A percentile compares a stretch with the other conserved stretches of the same genome.
Conservation (phyloP, 805 yeast species). For the Yamadazyma sp. region DNA sequence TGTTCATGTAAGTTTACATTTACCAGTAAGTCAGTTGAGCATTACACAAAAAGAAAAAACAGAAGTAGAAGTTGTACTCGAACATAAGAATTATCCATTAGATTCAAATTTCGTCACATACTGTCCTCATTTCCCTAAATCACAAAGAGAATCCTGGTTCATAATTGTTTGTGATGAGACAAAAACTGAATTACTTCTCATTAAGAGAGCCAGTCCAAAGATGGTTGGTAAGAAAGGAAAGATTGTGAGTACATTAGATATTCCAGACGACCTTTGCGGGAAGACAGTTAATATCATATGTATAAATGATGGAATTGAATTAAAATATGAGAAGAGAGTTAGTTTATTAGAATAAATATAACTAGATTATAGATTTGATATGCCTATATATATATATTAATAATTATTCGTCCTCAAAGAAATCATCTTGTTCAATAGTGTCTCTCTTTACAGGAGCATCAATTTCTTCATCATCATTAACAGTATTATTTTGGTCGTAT, state of each 20-base stretch:
- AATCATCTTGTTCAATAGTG: constrained; percentile 39
- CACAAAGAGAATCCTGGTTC: constrained; percentile 94
- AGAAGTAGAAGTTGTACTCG: constrained; percentile 42
- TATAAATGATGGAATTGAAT: constrained; percentile 66
- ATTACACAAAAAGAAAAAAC: constrained; percentile 36
- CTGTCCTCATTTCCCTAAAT: constrained; percentile 81
- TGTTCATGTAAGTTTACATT: constrained; percentile 45
- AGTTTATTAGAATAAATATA: constrained; percentile 6
- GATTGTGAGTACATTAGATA: constrained; percentile 42
- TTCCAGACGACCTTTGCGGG: constrained; percentile 51
- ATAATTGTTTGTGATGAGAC: constrained; percentile 53
- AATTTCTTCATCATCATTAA: constrained; percentile 23
- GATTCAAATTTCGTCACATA: constrained; percentile 64
- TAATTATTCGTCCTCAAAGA: constrained; percentile 29
- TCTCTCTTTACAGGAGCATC: constrained; percentile 42
- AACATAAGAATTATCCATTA: constrained; percentile 50
- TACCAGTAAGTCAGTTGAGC: constrained; percentile 58
- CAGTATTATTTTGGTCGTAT: constrained; percentile 13
- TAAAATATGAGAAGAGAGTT: constrained; percentile 35
- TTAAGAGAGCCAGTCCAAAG: constrained; percentile 75
- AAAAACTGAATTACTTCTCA: constrained; percentile 52
- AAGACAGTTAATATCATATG: constrained; percentile 43
- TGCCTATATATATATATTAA: neutral
- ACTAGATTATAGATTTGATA: neutral
- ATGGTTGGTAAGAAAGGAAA: constrained; percentile 34